phyloP scores from a whole-genome alignment of 345 rosid species.

The Brassica nigra region DNA sequence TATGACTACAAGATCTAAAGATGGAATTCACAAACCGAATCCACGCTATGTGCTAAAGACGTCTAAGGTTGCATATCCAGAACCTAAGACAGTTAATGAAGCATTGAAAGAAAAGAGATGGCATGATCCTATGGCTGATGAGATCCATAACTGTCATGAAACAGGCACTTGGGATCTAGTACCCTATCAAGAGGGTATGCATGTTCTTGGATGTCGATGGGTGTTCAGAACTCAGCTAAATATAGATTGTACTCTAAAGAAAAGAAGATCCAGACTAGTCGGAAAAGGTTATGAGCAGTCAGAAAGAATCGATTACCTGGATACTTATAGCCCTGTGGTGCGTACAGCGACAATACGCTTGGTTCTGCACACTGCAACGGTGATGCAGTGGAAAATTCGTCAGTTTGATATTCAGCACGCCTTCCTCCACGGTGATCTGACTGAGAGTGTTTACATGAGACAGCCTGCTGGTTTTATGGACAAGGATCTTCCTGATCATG shows the following conservation, averaged over 20 bases:
- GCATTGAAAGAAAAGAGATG: neutral
- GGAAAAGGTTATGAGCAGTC: neutral
- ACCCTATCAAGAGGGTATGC: neutral
- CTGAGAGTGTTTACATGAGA: neutral
- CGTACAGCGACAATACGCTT: neutral
- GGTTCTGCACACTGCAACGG: neutral
- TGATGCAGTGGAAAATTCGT: neutral
- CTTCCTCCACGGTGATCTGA: neutral
- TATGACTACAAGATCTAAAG: neutral
- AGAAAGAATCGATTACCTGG: neutral
- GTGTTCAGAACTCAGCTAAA: neutral
- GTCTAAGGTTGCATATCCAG: neutral
- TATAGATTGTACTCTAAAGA: neutral
- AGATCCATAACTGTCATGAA: neutral
- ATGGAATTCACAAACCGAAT: neutral
- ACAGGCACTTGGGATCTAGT: neutral
- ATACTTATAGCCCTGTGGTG: neutral
- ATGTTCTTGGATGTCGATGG: neutral
- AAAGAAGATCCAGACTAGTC: neutral
- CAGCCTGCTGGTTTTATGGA: neutral
- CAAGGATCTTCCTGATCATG: neutral
- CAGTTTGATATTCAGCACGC: neutral
- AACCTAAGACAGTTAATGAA: neutral
- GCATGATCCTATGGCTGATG: neutral
- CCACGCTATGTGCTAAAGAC: neutral